Evolutionary conservation across 169 alveolate species (phyloP), one percentile per base, ranked within the genome.

Genomic region (Eimeria maxima): DNA sequence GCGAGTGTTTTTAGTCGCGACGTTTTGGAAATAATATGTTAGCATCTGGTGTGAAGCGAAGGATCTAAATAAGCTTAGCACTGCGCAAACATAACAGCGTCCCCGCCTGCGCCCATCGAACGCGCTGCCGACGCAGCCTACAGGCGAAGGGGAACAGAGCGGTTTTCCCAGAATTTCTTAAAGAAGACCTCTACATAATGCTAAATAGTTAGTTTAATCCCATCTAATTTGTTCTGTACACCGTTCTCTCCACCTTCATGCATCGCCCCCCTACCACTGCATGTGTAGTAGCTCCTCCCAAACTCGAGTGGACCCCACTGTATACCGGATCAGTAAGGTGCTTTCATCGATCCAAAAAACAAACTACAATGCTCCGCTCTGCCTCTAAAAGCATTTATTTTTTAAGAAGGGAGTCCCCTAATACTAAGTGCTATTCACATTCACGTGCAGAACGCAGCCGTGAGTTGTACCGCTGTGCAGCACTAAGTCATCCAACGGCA

Each of bases 91-190:
- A 27, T n/a, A 55, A 80, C 42, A 47, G 89, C 10, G 89, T 42
- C 27, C 14, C 11, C 67, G 10, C 27, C 60, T 24, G 47, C 55
- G 24, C 38, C 93, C 8, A 20, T 33, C 60, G 53, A 53, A 6
- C 83, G 81, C 81, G 78, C 93, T 5, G 93, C 93, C 81, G 93
- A 60, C 81, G 67, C 10, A 71, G 67, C 38, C 83, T 67, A 63
- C 93, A 87, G 60, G 81, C 67, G 65, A n/a, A 8, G 24, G 38
- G 76, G 57, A 73, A 24, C 55, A 83, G 91, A 73, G 29, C 7
- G 14, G 83, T 38, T 73, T 3, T 18, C n/a, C 29, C 0, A 14
- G 33, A 33, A 1, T 38, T 38, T 24, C 83, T 4, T 1, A 44
- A 29, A 4, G 27, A 38, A 73, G 16, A 20, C 83, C 42, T 18